Percentiles rank a stretch among this genome's conserved stretches.
These are phyloP conservation scores for Lasiodiplodia sp. DNA, from an alignment of 2,329 filamentous ascomycete genomes.

Conservation along the genomic window DNA sequence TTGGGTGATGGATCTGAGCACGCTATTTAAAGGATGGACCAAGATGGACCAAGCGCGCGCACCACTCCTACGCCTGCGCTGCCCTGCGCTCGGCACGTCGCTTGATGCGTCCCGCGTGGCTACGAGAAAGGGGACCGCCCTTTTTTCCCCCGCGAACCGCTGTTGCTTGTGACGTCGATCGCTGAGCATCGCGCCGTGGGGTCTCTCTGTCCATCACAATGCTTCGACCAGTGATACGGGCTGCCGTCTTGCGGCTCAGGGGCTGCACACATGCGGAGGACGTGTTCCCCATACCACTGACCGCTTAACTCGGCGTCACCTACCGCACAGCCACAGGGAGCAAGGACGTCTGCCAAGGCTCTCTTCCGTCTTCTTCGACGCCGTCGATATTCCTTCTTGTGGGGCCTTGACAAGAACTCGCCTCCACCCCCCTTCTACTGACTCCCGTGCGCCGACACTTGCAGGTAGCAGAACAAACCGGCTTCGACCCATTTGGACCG, in stretches of 20 bases:
- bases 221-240: neutral
- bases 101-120: neutral
- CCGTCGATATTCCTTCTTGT: constrained; percentile 1
- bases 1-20: constrained; percentile 17
- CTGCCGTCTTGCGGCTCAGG: neutral
- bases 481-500: constrained; percentile 7
- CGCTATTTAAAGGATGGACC: constrained; percentile 19
- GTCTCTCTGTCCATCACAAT: constrained; percentile 17
- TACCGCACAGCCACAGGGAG: constrained; percentile 19
- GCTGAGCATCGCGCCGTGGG: neutral
- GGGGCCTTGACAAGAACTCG: neutral
- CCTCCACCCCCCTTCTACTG: neutral
- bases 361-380: constrained; percentile 6
- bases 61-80: neutral
- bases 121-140: neutral
- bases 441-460: neutral
- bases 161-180: constrained; percentile 18
- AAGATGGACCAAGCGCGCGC: neutral
- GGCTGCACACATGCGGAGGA: constrained; percentile 1
- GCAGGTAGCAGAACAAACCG: neutral
- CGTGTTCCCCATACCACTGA: neutral
- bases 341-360: constrained; percentile 3
- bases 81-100: neutral
- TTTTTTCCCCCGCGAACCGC: neutral
- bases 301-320: neutral